Percentiles rank a stretch among this genome's conserved stretches.
Conservation (phyloP, 352 stramenopile genomes). For the Globisporangium iwayamae region DNA sequence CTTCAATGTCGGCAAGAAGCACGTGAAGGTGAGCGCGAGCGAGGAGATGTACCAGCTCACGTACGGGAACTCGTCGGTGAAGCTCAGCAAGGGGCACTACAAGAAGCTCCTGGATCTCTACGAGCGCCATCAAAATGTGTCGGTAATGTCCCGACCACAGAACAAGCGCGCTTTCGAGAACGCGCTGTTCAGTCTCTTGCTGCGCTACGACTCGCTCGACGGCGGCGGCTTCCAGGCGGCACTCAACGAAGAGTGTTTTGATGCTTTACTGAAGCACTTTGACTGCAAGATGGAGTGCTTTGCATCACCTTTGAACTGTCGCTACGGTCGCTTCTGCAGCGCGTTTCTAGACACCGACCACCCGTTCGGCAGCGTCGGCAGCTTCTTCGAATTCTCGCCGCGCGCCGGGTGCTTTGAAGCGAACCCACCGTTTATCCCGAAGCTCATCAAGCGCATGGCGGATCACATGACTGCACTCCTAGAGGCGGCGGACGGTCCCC, state of each 20-base stretch:
- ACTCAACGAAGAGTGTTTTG: slow-evolving; percentile 91
- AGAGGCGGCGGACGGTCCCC: slow-evolving; percentile 45
- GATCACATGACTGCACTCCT: slow-evolving; percentile 85
- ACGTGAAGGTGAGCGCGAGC: slow-evolving; percentile 34
- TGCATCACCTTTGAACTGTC: slow-evolving; percentile 92
- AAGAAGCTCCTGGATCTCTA: slow-evolving; percentile 87
- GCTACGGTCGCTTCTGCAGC: slow-evolving; percentile 88
- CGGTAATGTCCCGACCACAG: slow-evolving; percentile 13
- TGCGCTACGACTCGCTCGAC: slow-evolving; percentile 92
- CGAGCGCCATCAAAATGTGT: slow-evolving; percentile 36
- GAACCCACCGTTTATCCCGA: slow-evolving; percentile 94
- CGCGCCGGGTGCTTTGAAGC: slow-evolving; percentile 88
- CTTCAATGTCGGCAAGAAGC: slow-evolving; percentile 38
- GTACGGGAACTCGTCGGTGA: slow-evolving; percentile 69
- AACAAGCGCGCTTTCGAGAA: slow-evolving; percentile 55
- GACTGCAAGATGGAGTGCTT: slow-evolving; percentile 94
- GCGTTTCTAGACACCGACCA: slow-evolving; percentile 87
- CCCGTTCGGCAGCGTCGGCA: slow-evolving; percentile 89
- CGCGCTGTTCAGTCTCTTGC: slow-evolving; percentile 83
- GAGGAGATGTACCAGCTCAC: slow-evolving; percentile 45
- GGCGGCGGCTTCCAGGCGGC: slow-evolving; percentile 91
- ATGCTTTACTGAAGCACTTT: slow-evolving; percentile 88
- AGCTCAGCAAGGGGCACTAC: slow-evolving; percentile 80
- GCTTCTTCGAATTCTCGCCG: slow-evolving; percentile 93
- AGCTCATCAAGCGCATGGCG: slow-evolving; percentile 90